These are phyloP conservation scores for Anastatica hierochuntica DNA, from an alignment of 345 rosid species.

Conservation along the genomic window DNA sequence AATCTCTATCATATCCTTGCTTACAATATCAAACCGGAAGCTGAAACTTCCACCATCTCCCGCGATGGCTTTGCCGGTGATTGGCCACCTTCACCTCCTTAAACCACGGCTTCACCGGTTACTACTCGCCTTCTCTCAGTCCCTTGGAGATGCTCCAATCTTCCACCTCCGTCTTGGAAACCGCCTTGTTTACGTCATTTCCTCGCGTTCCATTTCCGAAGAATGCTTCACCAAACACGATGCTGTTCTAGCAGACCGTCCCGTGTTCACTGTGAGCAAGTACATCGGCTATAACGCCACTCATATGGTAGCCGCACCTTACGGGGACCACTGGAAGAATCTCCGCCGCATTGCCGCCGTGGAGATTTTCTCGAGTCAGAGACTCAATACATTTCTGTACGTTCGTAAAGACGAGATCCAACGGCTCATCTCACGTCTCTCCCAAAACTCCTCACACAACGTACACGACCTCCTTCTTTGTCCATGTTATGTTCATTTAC, in stretches of 20 bases:
- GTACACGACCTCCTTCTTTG: too few relatives aligned
- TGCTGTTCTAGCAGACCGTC: constrained; percentile 35
- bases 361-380: constrained; percentile 3
- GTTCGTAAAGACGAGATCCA: constrained; percentile 13
- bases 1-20: too few relatives aligned
- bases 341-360: constrained; percentile 7
- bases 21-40: too few relatives aligned
- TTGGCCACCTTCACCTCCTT: too few relatives aligned
- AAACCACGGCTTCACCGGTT: too few relatives aligned
- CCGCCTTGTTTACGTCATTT: constrained; percentile 22
- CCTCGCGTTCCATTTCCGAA: constrained; percentile 28
- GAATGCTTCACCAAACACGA: constrained; percentile 48
- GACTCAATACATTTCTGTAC: neutral
- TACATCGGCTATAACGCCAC: constrained; percentile 36
- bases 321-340: constrained; percentile 21
- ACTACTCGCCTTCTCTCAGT: too few relatives aligned
- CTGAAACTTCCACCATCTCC: too few relatives aligned
- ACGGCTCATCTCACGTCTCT: neutral
- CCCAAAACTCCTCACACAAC: too few relatives aligned
- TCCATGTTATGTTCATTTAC: too few relatives aligned
- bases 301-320: constrained; percentile 3
- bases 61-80: too few relatives aligned
- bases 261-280: constrained; percentile 16
- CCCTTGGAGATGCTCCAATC: constrained; percentile 12
- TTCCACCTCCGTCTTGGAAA: constrained; percentile 35